A percentile compares a stretch with the other conserved stretches of the same genome.
Evolutionary conservation across 352 stramenopile species (phyloP).

Genomic region (Blastocystis sp.): DNA sequence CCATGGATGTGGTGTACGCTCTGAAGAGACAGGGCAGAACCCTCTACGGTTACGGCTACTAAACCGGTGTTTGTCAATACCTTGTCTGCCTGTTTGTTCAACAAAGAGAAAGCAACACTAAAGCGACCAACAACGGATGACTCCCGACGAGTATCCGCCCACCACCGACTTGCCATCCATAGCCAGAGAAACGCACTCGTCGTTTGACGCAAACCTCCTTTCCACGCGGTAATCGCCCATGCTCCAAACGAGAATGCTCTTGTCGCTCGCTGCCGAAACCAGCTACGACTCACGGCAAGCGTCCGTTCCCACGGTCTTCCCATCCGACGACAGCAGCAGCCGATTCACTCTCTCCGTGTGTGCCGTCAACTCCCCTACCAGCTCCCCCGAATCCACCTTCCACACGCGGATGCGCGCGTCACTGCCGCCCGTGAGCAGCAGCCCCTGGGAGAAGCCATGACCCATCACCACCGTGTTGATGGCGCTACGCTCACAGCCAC

Average conservation of each 20-base stretch:
- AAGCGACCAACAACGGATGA: not conserved
- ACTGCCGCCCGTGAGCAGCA: slow-evolving; percentile 2
- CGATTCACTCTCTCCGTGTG: not conserved
- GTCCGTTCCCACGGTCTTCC: not conserved
- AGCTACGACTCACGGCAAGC: not conserved
- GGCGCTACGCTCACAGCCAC: not conserved
- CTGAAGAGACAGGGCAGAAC: too few relatives aligned
- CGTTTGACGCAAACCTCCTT: not conserved
- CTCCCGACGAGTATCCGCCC: slow-evolving; percentile 1
- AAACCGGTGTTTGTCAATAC: slow-evolving; percentile 36
- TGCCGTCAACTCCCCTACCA: not conserved
- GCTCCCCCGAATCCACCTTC: not conserved
- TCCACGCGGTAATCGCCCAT: not conserved
- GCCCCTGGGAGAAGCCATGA: not conserved
- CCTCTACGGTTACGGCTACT: too few relatives aligned
- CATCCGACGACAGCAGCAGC: not conserved
- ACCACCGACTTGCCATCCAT: not conserved
- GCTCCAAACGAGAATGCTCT: not conserved
- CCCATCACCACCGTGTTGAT: not conserved
- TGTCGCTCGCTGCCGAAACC: not conserved
- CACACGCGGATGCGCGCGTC: not conserved
- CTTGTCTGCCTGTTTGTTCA: slow-evolving; percentile 24
- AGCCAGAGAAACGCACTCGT: not conserved
- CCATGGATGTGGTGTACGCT: too few relatives aligned
- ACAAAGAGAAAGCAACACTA: not conserved